These are phyloP conservation scores for Teunomyces cretensis DNA, from an alignment of 805 yeast genomes.

Conservation along the genomic window DNA sequence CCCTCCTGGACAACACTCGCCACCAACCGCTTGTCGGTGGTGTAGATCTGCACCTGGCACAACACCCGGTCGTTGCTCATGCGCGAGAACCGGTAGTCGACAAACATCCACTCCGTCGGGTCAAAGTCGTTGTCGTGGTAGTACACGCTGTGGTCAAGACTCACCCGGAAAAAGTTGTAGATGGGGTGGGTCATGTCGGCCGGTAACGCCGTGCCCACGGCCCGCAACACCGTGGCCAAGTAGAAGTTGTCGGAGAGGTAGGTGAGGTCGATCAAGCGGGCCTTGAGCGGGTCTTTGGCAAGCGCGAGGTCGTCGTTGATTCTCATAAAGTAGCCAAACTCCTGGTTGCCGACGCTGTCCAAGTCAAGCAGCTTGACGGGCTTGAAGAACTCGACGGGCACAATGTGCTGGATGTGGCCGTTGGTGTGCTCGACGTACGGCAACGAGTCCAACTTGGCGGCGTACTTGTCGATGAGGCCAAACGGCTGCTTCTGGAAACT, in stretches of 20 bases:
- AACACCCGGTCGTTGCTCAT: slow-evolving; percentile 36
- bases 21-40: slow-evolving; percentile 27
- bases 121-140: slow-evolving; percentile 38
- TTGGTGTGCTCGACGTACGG: slow-evolving; percentile 26
- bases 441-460: slow-evolving; percentile 12
- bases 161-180: slow-evolving; percentile 32
- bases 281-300: slow-evolving; percentile 21
- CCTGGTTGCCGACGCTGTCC: slow-evolving; percentile 10
- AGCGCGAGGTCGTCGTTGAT: slow-evolving; percentile 25
- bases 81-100: slow-evolving; percentile 32
- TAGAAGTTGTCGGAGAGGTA: slow-evolving; percentile 33
- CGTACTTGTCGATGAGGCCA: slow-evolving; percentile 9
- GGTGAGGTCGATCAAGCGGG: slow-evolving; percentile 21
- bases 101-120: slow-evolving; percentile 34
- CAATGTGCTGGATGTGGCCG: slow-evolving; percentile 26
- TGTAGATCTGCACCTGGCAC: slow-evolving; percentile 24
- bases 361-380: background rate
- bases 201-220: slow-evolving; percentile 18
- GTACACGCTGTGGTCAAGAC: slow-evolving; percentile 36
- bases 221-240: slow-evolving; percentile 26
- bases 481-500: slow-evolving; percentile 9
- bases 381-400: slow-evolving; percentile 18
- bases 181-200: background rate
- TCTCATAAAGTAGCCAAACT: slow-evolving; percentile 30
- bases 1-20: slow-evolving; percentile 37